phyloP scores from a whole-genome alignment of 345 rosid species.

The Cardiospermum halicacabum region DNA sequence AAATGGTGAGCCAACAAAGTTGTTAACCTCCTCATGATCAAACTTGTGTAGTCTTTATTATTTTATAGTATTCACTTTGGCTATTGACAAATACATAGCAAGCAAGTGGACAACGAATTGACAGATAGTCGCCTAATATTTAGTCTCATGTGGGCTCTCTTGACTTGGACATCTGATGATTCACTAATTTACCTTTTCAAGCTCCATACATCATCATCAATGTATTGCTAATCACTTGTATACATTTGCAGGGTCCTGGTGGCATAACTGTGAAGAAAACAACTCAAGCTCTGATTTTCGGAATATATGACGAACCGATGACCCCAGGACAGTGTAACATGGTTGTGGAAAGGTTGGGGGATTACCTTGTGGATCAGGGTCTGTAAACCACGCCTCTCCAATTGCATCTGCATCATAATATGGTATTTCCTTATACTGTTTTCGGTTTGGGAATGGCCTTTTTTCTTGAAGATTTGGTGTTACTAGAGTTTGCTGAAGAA shows the following conservation, averaged over 20 bases:
- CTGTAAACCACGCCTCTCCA: slow-evolving; percentile 38
- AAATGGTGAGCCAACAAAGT: background rate
- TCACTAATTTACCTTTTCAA: slow-evolving; percentile 1
- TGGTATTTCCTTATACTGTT: slow-evolving; percentile 1
- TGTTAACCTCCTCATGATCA: background rate
- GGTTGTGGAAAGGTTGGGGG: slow-evolving; percentile 86
- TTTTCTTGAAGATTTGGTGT: slow-evolving; percentile 8
- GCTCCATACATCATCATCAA: too few relatives aligned
- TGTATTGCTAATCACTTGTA: background rate
- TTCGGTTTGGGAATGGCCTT: slow-evolving; percentile 11
- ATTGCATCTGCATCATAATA: background rate
- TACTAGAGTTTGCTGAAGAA: slow-evolving; percentile 10
- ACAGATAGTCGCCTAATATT: slow-evolving; percentile 11
- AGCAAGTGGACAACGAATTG: slow-evolving; percentile 18
- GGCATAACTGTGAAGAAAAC: slow-evolving; percentile 80
- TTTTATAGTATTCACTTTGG: background rate
- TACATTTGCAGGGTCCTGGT: slow-evolving; percentile 52
- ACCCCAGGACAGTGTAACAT: slow-evolving; percentile 89
- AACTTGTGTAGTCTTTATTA: background rate
- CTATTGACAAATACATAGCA: background rate
- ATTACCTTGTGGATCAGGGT: slow-evolving; percentile 73
- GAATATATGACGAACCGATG: slow-evolving; percentile 73
- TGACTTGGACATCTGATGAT: background rate
- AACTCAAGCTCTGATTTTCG: slow-evolving; percentile 60
- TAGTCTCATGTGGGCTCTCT: slow-evolving; percentile 4